Evolutionary conservation across 2,329 filamentous ascomycete genomes (phyloP).

Genomic region (Aspergillus tanneri): DNA sequence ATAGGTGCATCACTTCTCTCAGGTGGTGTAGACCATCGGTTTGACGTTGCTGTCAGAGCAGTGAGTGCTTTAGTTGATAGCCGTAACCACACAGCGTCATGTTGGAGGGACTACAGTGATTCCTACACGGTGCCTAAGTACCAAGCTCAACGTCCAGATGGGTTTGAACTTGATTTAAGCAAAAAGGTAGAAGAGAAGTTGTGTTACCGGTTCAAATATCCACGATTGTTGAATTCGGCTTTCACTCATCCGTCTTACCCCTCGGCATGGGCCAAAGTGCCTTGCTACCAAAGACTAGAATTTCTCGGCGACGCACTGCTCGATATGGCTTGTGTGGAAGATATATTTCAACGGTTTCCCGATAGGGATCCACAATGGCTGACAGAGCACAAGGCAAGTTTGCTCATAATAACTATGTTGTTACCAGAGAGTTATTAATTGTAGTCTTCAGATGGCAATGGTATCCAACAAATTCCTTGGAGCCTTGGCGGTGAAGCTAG

Average conservation of each 20-base stretch:
- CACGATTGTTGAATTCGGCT: conserved; percentile 74
- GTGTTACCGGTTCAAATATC: conserved; percentile 68
- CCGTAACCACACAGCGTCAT: conserved; percentile 65
- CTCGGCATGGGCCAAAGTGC: conserved; percentile 71
- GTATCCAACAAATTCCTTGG: conserved; percentile 93
- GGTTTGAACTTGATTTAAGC: conserved; percentile 67
- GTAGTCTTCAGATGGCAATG: conserved; percentile 74
- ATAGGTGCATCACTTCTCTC: conserved; percentile 78
- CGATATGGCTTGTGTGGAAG: conserved; percentile 80
- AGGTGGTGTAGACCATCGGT: conserved; percentile 50
- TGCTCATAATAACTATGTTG: not conserved
- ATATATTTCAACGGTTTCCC: conserved; percentile 74
- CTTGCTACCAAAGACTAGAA: conserved; percentile 86
- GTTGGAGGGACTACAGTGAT: conserved; percentile 70
- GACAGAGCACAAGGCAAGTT: conserved; percentile 78
- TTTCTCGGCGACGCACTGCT: conserved; percentile 88
- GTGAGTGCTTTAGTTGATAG: conserved; percentile 63
- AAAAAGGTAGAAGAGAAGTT: conserved; percentile 61
- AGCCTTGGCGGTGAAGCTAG: conserved; percentile 73
- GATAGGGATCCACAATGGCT: conserved; percentile 90
- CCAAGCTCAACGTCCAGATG: conserved; percentile 62
- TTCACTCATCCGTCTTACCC: conserved; percentile 87
- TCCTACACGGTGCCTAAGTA: conserved; percentile 70
- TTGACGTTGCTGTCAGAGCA: conserved; percentile 61
- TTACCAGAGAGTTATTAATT: conserved; percentile 9